Conservation (phyloP, 148 eudicot genomes). For the Fallopia convolvulus region DNA sequence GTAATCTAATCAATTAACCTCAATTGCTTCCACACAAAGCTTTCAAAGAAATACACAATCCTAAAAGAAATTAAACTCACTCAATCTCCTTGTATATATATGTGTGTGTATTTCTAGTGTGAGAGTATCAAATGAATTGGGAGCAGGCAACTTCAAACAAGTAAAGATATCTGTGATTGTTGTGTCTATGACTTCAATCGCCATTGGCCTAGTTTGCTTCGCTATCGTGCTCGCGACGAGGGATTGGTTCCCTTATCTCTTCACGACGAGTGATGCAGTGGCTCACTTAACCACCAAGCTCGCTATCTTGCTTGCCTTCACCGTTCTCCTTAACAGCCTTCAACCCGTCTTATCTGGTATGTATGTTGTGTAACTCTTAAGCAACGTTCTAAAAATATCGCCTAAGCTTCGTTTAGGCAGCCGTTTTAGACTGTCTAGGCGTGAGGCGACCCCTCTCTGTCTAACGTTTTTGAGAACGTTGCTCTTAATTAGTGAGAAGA, state of each 20-base stretch:
- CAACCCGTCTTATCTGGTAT: slow-evolving; percentile 34
- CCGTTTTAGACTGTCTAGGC: no score
- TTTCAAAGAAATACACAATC: no score
- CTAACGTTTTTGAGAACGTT: no score
- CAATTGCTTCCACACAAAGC: background rate
- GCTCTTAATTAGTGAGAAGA: no score
- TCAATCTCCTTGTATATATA: no score
- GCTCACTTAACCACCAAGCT: slow-evolving; percentile 20
- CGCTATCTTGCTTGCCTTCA: slow-evolving; percentile 20
- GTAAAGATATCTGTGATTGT: slow-evolving; percentile 37
- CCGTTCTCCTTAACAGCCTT: slow-evolving; percentile 25
- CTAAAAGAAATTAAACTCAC: no score
- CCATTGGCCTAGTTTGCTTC: slow-evolving; percentile 14
- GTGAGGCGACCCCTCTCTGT: no score
- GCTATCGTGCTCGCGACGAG: slow-evolving; percentile 10
- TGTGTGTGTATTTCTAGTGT: slow-evolving; percentile 23
- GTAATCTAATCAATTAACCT: slow-evolving; percentile 8
- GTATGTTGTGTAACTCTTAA: no score
- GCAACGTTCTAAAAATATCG: no score
- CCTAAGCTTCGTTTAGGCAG: no score
- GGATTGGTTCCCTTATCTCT: slow-evolving; percentile 26
- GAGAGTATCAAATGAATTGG: slow-evolving; percentile 59
- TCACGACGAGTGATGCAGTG: slow-evolving; percentile 17
- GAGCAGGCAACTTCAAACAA: slow-evolving; percentile 47
- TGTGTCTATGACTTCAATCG: slow-evolving; percentile 16